Evolutionary conservation across 805 yeast species (phyloP).

Genomic region (Wickerhamomyces tratensis): DNA sequence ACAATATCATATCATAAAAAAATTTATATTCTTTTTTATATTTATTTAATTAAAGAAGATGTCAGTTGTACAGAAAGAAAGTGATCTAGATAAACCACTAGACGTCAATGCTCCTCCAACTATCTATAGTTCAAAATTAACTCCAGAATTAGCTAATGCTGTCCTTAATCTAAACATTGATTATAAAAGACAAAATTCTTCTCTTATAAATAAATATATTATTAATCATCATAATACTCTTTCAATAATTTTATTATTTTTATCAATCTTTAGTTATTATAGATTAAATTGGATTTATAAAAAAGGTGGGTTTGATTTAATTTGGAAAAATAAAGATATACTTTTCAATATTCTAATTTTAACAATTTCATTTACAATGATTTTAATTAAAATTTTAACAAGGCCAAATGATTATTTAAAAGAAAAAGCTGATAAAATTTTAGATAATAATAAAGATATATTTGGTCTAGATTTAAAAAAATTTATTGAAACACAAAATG

Average conservation of each 20-base stretch:
- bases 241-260: conserved; percentile 8
- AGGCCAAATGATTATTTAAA: conserved; percentile 40
- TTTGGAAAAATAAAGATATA: conserved; percentile 11
- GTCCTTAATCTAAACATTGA: conserved; percentile 58
- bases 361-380: conserved; percentile 24
- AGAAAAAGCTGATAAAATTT: conserved; percentile 25
- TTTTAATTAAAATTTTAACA: conserved; percentile 30
- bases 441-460: conserved; percentile 25
- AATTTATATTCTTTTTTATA: too few species aligned
- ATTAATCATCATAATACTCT: conserved; percentile 34
- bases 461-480: conserved; percentile 45
- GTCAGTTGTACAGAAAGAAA: conserved; percentile 33
- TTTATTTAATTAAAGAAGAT: too few species aligned
- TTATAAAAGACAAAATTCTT: conserved; percentile 22
- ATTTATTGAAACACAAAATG: conserved; percentile 22
- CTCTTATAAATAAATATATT: conserved; percentile 25
- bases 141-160: conserved; percentile 51
- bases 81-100: conserved; percentile 45
- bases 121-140: conserved; percentile 36
- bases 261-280: conserved; percentile 4
- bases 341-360: conserved; percentile 26
- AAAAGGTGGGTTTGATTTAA: conserved; percentile 7
- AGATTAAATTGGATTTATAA: conserved; percentile 7
- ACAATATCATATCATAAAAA: too few species aligned
- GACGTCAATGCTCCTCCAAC: conserved; percentile 41